These are phyloP conservation scores for Pyrus hybrid DNA, from an alignment of 331 rosid species.

Conservation along the genomic window DNA sequence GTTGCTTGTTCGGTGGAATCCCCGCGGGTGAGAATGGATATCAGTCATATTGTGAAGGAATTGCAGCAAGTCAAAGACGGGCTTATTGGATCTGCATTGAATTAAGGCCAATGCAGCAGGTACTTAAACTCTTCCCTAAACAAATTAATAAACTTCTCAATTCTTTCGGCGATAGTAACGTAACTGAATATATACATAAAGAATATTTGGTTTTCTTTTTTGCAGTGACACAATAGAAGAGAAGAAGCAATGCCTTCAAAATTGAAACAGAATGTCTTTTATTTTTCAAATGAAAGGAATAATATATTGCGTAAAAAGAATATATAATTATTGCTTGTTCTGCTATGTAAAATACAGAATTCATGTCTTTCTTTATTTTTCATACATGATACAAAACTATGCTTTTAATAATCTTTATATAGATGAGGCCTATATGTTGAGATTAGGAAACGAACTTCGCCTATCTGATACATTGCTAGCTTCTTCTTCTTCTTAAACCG, in stretches of 20 bases:
- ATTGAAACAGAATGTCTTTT: not conserved
- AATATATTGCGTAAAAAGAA: not conserved
- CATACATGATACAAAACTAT: not conserved
- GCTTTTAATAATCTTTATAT: not conserved
- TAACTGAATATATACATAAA: too few relatives aligned
- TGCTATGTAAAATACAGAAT: not conserved
- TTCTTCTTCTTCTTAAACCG: not conserved
- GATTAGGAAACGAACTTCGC: not conserved
- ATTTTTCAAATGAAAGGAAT: not conserved
- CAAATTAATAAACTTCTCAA: not conserved
- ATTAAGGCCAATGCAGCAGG: not conserved
- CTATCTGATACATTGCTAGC: not conserved
- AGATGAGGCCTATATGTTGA: not conserved
- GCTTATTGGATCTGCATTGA: not conserved
- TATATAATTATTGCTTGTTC: not conserved
- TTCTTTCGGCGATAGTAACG: not conserved
- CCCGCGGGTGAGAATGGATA: not conserved
- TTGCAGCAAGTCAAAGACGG: not conserved
- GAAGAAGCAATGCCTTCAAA: too few relatives aligned
- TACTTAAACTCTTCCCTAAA: not conserved
- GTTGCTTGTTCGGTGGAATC: not conserved
- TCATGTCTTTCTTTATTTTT: not conserved
- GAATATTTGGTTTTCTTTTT: too few relatives aligned
- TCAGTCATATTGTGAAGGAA: conserved; percentile 2
- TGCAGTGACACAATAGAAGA: too few relatives aligned